Base-by-base conservation (phyloP, 2,329 filamentous ascomycete genomes). In the Decorospora gaudefroyi region DNA sequence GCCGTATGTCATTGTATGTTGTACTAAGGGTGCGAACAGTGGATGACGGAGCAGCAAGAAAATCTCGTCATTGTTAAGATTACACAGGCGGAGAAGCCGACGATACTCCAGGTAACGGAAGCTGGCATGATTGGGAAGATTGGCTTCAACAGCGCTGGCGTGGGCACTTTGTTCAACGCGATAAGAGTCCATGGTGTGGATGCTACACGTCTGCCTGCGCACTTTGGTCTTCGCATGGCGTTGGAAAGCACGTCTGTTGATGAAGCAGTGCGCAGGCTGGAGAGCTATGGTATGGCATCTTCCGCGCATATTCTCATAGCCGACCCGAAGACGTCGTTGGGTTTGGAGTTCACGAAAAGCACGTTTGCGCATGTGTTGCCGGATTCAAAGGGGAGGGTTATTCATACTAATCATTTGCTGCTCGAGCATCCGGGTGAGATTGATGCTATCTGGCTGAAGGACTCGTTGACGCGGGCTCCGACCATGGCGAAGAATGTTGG, bases 61-160 rank as follows among this genome's bases (percentile, higher is more conserved):
- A 81, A 81, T 49, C 67, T 82, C 0, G 62, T 82, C 32, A 55
- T 76, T 21, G 72, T 76, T 12, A 73, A 73, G 25, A 76, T 81
- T 34, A 59, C 63, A 1, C 74, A 76, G 33, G 49, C 59, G 1
- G 57, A 49, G 5, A 75, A 75, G 18, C 79, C 79, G 0, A 68
- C 68, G 1, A 76, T 83, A 43, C 64, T 76, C 11, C 81, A 80
- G 70, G 71, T 84, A 15, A 84, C 81, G 0, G 82, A 84, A 57
- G 79, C 76, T 0, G 81, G 82, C 10, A 75, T 84, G 15, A 76
- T 86, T 22, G 83, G 82, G 10, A 87, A 87, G 64, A 85, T 86
- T 15, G 84, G 84, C 0, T 72, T 86, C 53, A 87, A 87, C 57
- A 71, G 69, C 11, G 58, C 64, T 0, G 81, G 82, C 0, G 80